A percentile compares a stretch with the other conserved stretches of the same genome.
These are phyloP conservation scores for Colletotrichum paranaense DNA, from an alignment of 2,329 filamentous ascomycete genomes.

Conservation along the genomic window DNA sequence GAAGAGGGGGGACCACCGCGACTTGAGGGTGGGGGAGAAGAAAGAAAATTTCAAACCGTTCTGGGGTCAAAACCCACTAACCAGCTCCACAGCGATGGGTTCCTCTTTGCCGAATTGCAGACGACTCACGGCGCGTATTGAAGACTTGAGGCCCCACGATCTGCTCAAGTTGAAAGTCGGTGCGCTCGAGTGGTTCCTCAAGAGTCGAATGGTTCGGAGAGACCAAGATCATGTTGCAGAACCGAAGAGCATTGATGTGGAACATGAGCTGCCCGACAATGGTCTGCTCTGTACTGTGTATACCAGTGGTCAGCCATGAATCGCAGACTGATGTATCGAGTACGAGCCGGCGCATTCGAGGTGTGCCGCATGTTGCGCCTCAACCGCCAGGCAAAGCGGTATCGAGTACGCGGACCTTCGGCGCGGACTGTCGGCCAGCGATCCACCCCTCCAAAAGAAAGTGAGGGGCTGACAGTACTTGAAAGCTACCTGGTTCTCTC, in stretches of 20 bases:
- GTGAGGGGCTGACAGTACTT: conserved; percentile 12
- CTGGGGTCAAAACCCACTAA: conserved; percentile 14
- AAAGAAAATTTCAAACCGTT: conserved; percentile 14
- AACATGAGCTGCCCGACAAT: background rate
- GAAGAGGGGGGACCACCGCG: background rate
- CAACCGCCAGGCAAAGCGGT: background rate
- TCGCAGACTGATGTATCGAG: background rate
- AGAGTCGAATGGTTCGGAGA: background rate
- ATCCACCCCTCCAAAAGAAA: background rate
- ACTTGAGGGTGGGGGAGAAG: background rate
- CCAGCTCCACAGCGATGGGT: conserved; percentile 11
- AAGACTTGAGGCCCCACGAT: background rate
- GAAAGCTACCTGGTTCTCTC: background rate
- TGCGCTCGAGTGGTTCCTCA: background rate
- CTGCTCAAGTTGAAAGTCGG: background rate
- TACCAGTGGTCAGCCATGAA: background rate
- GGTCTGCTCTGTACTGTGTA: background rate
- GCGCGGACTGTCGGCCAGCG: background rate
- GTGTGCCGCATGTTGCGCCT: background rate
- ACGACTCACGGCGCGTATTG: background rate
- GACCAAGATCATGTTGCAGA: background rate
- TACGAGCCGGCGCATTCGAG: background rate
- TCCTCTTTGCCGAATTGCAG: conserved; percentile 9
- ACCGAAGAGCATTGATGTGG: background rate
- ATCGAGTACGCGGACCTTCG: background rate